Conservation (phyloP, 441 rosid species). For the Aquilaria agallochum region DNA sequence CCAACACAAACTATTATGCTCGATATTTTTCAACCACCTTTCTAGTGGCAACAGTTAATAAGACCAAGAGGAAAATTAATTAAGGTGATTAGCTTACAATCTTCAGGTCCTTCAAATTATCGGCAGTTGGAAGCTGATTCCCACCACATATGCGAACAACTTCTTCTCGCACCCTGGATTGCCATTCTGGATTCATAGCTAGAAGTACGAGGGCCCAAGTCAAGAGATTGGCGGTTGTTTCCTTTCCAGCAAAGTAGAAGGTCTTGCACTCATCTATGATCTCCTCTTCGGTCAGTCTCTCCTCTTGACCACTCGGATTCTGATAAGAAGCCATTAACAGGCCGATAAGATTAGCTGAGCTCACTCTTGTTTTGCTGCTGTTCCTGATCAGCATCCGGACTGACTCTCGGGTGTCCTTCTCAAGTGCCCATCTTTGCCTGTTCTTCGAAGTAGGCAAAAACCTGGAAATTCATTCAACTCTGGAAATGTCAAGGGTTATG, state of each 20-base stretch:
- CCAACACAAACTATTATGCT: too few species aligned
- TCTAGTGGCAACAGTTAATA: not conserved
- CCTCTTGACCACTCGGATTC: slow-evolving; percentile 53
- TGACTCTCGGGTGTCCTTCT: slow-evolving; percentile 60
- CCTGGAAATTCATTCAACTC: slow-evolving; percentile 25
- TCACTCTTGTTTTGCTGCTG: slow-evolving; percentile 25
- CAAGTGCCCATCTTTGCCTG: slow-evolving; percentile 57
- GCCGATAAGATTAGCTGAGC: slow-evolving; percentile 45
- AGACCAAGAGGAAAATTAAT: not conserved
- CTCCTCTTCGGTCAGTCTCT: slow-evolving; percentile 55
- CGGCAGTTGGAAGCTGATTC: slow-evolving; percentile 29
- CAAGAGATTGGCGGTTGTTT: slow-evolving; percentile 61
- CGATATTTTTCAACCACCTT: too few species aligned
- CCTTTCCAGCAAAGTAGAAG: slow-evolving; percentile 81
- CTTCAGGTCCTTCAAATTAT: slow-evolving; percentile 52
- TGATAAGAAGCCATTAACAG: slow-evolving; percentile 44
- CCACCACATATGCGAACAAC: slow-evolving; percentile 34
- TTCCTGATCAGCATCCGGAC: slow-evolving; percentile 41
- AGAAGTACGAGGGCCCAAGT: slow-evolving; percentile 70
- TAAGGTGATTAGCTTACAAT: slow-evolving; percentile 36
- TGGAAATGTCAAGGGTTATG: not conserved
- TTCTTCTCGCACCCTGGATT: slow-evolving; percentile 70
- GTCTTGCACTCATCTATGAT: slow-evolving; percentile 87
- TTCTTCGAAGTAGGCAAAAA: slow-evolving; percentile 77
- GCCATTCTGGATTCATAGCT: slow-evolving; percentile 81